Evolutionary conservation across 345 rosid species (phyloP).

Genomic region (Salix suchowensis): DNA sequence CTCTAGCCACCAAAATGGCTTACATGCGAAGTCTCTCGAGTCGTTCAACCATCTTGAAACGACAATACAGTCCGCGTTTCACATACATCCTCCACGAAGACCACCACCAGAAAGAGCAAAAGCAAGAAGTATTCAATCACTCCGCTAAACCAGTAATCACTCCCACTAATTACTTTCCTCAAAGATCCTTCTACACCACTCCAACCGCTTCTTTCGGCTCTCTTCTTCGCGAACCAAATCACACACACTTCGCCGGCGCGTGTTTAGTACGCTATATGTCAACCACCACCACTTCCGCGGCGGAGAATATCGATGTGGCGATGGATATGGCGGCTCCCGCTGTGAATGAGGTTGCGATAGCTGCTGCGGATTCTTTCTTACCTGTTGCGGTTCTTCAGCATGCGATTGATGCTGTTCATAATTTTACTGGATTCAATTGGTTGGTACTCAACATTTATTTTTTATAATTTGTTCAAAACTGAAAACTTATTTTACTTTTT

Average conservation of each 20-base stretch:
- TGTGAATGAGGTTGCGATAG: conserved; percentile 64
- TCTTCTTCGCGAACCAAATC: conserved; percentile 22
- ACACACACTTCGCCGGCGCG: conserved; percentile 18
- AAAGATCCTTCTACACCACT: conserved; percentile 2
- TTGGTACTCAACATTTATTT: conserved; percentile 6
- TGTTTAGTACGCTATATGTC: conserved; percentile 59
- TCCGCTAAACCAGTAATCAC: conserved; percentile 11
- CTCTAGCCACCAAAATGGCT: conserved; percentile 36
- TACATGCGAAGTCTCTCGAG: conserved; percentile 44
- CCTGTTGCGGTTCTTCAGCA: conserved; percentile 71
- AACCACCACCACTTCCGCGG: conserved; percentile 36
- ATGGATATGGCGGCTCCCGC: conserved; percentile 51
- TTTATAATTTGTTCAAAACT: not conserved
- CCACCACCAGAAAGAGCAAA: conserved; percentile 26
- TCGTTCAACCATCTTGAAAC: conserved; percentile 41
- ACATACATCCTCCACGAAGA: conserved; percentile 37
- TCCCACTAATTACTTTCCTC: conserved; percentile 14
- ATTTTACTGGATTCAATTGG: conserved; percentile 65
- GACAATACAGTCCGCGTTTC: conserved; percentile 32
- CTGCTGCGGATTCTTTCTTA: conserved; percentile 63
- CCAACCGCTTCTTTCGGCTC: conserved; percentile 13
- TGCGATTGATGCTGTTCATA: conserved; percentile 57
- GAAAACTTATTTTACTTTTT: no score
- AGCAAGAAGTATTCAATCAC: not conserved
- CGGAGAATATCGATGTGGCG: conserved; percentile 43